Evolutionary conservation across 2,329 filamentous ascomycete species (phyloP).

Genomic region (Madurella mycetomatis): DNA sequence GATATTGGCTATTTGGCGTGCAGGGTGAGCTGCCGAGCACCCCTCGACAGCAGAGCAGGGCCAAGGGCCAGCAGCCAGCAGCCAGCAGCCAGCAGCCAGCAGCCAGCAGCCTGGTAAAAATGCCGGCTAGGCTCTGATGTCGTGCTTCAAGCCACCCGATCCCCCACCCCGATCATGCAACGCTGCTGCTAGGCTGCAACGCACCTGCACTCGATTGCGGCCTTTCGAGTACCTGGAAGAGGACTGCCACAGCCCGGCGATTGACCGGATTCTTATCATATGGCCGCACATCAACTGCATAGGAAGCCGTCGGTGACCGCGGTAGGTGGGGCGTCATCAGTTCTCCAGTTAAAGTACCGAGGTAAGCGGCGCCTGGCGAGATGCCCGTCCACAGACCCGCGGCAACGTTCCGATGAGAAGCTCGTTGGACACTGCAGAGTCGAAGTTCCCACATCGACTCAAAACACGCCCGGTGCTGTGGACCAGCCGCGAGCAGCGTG

Average conservation of each 20-base stretch:
- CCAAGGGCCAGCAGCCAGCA: too few species aligned
- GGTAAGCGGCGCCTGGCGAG: background rate
- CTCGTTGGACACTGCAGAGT: background rate
- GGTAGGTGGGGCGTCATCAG: too few species aligned
- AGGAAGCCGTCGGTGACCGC: background rate
- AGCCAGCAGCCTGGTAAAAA: slow-evolving; percentile 22
- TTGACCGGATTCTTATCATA: background rate
- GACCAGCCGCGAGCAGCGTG: slow-evolving; percentile 19
- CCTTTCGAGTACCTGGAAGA: too few species aligned
- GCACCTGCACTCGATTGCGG: background rate
- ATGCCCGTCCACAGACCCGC: background rate
- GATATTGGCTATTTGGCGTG: slow-evolving; percentile 27
- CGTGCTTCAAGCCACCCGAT: slow-evolving; percentile 17
- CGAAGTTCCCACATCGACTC: slow-evolving; percentile 7
- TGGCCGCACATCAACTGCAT: background rate
- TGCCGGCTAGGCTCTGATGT: slow-evolving; percentile 21
- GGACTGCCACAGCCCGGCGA: background rate
- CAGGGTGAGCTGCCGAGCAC: slow-evolving; percentile 10
- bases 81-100: slow-evolving; percentile 6
- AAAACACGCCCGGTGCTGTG: slow-evolving; percentile 20
- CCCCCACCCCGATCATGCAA: slow-evolving; percentile 20
- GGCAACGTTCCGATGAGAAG: background rate
- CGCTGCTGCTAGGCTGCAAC: background rate
- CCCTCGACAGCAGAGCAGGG: slow-evolving; percentile 11
- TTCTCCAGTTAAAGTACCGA: background rate